Conservation (phyloP, 345 rosid species). For the Dimocarpus longan region DNA sequence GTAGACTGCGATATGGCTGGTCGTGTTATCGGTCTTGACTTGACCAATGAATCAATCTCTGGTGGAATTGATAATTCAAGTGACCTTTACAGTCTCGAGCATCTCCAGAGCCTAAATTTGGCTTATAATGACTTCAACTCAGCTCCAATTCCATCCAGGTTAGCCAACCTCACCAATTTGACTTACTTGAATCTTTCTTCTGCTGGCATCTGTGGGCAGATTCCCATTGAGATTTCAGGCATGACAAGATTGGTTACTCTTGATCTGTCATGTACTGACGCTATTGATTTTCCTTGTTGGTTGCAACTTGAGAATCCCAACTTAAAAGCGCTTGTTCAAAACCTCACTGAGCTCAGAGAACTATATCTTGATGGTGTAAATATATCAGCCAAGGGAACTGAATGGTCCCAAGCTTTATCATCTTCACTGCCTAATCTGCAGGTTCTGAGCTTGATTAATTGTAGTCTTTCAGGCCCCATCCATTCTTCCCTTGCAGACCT, state of each 20-base stretch:
- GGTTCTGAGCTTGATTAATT: constrained; percentile 30
- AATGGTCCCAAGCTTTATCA: too few species aligned
- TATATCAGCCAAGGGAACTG: too few species aligned
- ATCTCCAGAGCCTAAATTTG: constrained; percentile 25
- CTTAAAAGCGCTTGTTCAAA: neutral
- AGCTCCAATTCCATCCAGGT: neutral
- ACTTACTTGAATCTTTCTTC: constrained; percentile 35
- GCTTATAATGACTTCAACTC: constrained; percentile 13
- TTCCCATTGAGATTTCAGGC: constrained; percentile 34
- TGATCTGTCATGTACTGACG: constrained; percentile 20
- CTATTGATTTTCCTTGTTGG: neutral
- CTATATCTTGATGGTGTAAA: too few species aligned
- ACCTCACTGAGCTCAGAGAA: too few species aligned
- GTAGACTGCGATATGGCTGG: too few species aligned
- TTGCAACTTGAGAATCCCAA: constrained; percentile 32
- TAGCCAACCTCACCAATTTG: neutral
- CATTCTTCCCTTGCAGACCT: constrained; percentile 27
- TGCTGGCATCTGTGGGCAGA: constrained; percentile 35
- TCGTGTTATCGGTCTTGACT: too few species aligned
- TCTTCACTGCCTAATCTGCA: neutral
- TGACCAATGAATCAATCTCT: too few species aligned
- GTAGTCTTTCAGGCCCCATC: constrained; percentile 34
- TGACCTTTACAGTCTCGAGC: too few species aligned
- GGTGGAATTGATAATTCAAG: too few species aligned
- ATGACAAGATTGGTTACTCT: constrained; percentile 13